Conservation (phyloP, 257 asterid genomes). For the Lycium barbarum region DNA sequence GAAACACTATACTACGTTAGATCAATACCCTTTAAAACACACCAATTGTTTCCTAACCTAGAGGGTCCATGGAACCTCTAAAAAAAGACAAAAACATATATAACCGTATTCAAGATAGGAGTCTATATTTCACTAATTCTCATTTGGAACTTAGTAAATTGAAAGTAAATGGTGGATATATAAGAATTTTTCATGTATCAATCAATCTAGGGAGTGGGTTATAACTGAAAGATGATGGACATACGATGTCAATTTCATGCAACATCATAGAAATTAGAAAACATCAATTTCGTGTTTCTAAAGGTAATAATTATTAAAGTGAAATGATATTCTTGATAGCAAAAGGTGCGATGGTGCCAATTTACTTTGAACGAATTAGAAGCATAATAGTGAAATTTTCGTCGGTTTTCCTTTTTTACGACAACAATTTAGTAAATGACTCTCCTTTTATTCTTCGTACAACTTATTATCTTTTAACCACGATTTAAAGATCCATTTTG, state of each 20-base stretch:
- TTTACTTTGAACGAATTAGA: too few species aligned
- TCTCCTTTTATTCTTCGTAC: too few species aligned
- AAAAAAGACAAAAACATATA: not conserved
- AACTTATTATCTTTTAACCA: too few species aligned
- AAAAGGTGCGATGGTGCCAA: not conserved
- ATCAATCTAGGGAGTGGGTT: not conserved
- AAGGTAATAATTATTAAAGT: not conserved
- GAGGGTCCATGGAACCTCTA: not conserved
- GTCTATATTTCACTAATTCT: too few species aligned
- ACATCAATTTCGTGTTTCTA: not conserved
- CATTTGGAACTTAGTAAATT: not conserved
- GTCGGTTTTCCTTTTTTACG: too few species aligned
- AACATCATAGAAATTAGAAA: not conserved
- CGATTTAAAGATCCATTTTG: too few species aligned
- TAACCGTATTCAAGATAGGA: too few species aligned
- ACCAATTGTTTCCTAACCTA: not conserved
- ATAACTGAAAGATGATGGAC: not conserved
- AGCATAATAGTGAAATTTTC: too few species aligned
- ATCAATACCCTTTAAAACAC: not conserved
- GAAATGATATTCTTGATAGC: conserved; percentile 14
- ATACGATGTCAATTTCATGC: not conserved
- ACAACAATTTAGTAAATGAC: too few species aligned
- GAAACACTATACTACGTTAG: not conserved
- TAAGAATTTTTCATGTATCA: not conserved
- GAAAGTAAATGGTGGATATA: too few species aligned